These are phyloP conservation scores for Laburnicola sp. DNA, from an alignment of 2,329 filamentous ascomycete genomes.

Conservation along the genomic window DNA sequence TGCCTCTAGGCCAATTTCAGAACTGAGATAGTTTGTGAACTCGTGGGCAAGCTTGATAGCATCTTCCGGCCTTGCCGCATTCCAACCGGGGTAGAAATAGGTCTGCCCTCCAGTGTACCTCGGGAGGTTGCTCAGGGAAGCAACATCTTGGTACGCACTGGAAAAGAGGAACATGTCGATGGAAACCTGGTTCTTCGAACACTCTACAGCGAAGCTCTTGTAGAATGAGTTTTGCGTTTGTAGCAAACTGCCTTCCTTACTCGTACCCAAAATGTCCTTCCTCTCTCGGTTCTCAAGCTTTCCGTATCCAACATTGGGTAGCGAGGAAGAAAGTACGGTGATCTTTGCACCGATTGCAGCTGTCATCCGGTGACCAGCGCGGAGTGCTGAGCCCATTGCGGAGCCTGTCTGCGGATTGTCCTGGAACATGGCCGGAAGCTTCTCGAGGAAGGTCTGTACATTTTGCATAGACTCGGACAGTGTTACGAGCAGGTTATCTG, in stretches of 20 bases:
- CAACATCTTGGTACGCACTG: conserved; percentile 78
- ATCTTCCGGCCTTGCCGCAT: conserved; percentile 88
- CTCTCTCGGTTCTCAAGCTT: conserved; percentile 85
- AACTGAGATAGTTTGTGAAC: conserved; percentile 94
- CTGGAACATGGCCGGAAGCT: conserved; percentile 95
- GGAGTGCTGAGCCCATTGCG: conserved; percentile 92
- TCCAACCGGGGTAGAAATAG: conserved; percentile 98
- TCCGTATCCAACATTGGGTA: conserved; percentile 87
- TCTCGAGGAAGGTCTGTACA: conserved; percentile 86
- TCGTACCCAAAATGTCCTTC: conserved; percentile 97
- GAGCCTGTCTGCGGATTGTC: conserved; percentile 86
- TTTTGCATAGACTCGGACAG: conserved; percentile 86
- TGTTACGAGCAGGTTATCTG: conserved; percentile 86
- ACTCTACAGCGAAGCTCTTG: conserved; percentile 98
- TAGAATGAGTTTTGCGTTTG: conserved; percentile 97
- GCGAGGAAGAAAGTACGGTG: conserved; percentile 82
- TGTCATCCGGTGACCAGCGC: conserved; percentile 94
- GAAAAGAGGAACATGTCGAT: conserved; percentile 57
- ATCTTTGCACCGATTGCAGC: conserved; percentile 94
- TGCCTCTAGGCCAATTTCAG: conserved; percentile 93
- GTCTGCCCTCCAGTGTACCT: conserved; percentile 97
- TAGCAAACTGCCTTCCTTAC: conserved; percentile 82
- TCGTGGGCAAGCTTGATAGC: conserved; percentile 97
- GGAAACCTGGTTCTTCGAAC: conserved; percentile 97
- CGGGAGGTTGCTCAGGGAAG: conserved; percentile 91